phyloP scores from a whole-genome alignment of 148 eudicot species.

The Fallopia convolvulus region DNA sequence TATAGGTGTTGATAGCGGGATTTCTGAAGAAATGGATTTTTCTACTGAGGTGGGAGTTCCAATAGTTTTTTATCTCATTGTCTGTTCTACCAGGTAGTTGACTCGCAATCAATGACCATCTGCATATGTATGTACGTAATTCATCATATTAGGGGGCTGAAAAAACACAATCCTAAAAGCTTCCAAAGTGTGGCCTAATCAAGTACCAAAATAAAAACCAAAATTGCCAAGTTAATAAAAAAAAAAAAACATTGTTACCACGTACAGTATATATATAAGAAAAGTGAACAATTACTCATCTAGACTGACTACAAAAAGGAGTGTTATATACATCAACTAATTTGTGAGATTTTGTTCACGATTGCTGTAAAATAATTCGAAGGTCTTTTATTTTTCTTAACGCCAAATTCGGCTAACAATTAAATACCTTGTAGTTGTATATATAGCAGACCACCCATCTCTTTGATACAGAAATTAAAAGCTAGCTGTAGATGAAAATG shows the following conservation, averaged over 20 bases:
- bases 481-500: neutral
- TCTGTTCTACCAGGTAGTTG: constrained; percentile 76
- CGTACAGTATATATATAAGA: too few relatives aligned
- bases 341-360: neutral
- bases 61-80: constrained; percentile 85
- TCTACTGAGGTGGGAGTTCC: constrained; percentile 88
- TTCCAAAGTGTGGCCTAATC: too few relatives aligned
- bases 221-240: too few relatives aligned
- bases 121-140: neutral
- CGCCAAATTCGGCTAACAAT: neutral
- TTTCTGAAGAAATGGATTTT: constrained; percentile 33
- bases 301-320: too few relatives aligned
- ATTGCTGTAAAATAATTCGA: neutral
- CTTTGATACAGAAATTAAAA: constrained; percentile 1
- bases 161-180: too few relatives aligned
- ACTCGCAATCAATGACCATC: constrained; percentile 26
- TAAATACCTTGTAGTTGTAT: neutral
- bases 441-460: neutral
- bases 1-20: neutral
- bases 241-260: too few relatives aligned
- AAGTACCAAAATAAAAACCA: too few relatives aligned
- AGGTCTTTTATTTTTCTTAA: too few relatives aligned
- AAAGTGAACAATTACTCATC: too few relatives aligned
- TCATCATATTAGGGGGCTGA: too few relatives aligned
- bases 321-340: too few relatives aligned